phyloP scores from a whole-genome alignment of 2,329 filamentous ascomycete genomes.

The Aspergillus calidoustus region DNA sequence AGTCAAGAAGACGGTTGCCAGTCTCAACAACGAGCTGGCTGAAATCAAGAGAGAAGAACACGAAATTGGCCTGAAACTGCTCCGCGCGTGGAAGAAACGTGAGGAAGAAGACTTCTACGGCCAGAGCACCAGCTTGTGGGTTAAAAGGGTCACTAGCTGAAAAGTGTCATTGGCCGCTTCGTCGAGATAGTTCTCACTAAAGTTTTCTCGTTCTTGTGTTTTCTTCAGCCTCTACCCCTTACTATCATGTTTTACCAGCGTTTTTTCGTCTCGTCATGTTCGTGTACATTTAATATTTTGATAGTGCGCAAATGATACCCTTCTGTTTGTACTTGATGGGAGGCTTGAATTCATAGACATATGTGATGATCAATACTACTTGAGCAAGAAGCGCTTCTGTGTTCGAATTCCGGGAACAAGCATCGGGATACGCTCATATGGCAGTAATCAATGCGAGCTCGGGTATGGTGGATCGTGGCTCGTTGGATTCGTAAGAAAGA shows the following conservation, averaged over 20 bases:
- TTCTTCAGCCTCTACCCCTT: background rate
- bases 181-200: background rate
- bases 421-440: constrained; percentile 17
- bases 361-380: constrained; percentile 2
- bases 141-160: constrained; percentile 73
- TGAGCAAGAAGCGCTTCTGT: constrained; percentile 4
- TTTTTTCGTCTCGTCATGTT: constrained; percentile 17
- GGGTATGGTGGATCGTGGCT: constrained; percentile 28
- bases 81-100: constrained; percentile 74
- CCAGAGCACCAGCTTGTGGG: constrained; percentile 71
- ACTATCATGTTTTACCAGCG: constrained; percentile 18
- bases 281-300: background rate
- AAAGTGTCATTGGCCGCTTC: constrained; percentile 9
- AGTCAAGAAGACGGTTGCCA: constrained; percentile 68
- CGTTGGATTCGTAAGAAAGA: constrained; percentile 29
- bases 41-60: constrained; percentile 78
- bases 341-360: background rate
- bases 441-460: constrained; percentile 23
- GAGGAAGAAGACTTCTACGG: constrained; percentile 61
- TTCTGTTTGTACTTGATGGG: constrained; percentile 1
- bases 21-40: constrained; percentile 67
- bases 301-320: constrained; percentile 23
- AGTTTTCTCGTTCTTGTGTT: background rate
- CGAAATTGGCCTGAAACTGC: constrained; percentile 75
- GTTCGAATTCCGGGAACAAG: constrained; percentile 11